Base-by-base conservation (phyloP, 768 basidiomycete species). In the Mycena indigotica region DNA sequence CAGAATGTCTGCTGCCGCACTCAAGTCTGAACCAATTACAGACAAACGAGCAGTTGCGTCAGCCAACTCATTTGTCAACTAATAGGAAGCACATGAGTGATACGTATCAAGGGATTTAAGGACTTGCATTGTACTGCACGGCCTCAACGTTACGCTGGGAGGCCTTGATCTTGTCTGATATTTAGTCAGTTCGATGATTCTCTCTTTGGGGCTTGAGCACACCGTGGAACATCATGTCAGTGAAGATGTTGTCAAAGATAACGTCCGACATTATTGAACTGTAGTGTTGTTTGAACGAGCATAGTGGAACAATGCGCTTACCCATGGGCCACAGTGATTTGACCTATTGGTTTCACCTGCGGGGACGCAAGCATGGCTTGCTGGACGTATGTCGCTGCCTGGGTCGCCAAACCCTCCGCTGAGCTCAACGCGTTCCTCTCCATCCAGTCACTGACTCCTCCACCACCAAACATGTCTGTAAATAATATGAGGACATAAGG, bases 181-280 rank as follows among this genome's bases (percentile, higher is more conserved):
- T 38, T 50, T 30, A 35, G 19, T 29, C n/a, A n/a, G n/a, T n/a
- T n/a, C n/a, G n/a, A n/a, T n/a, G n/a, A n/a, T n/a, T n/a, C n/a
- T n/a, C n/a, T n/a, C n/a, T n/a, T n/a, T n/a, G n/a, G n/a, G n/a
- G n/a, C n/a, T n/a, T 35, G 52, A 39, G 56, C 65, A 63, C 60
- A 80, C 78, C 69, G 56, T 78, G 75, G 65, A 78, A 77, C 29
- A 70, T 70, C 63, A 73, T 65, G 65, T 81, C 78, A 6, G 77
- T 72, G 62, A 75, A 75, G 24, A 77, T 69, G 57, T 78, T 76
- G 59, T 78, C 76, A 60, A 77, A 79, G 55, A 77, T 71, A 16
- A 78, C 68, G 59, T 77, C 76, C 57, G 68, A 71, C 25, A 78
- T 55, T 28, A 78, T 65, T 28, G 74, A 72, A 50, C 77, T 77